Evolutionary conservation across 257 asterid species (phyloP).

Genomic region (Solanum chilense): DNA sequence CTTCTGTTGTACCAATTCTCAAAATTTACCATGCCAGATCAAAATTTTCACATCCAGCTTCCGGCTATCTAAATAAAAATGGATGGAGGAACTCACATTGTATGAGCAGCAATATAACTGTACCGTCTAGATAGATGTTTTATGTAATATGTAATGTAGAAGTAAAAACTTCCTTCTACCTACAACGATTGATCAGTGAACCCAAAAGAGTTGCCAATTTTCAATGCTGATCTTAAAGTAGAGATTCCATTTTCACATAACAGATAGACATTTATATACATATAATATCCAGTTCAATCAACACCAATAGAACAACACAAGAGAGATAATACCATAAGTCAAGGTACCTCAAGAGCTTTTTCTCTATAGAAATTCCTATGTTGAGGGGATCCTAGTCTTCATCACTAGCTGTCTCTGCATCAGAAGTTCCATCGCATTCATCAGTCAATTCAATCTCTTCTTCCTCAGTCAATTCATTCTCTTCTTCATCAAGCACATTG

Average conservation of each 20-base stretch:
- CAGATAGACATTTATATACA: not conserved
- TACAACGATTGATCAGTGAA: not conserved
- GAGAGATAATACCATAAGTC: not conserved
- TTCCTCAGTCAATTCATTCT: conserved; percentile 11
- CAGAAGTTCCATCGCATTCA: conserved; percentile 30
- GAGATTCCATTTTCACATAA: not conserved
- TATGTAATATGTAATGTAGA: not conserved
- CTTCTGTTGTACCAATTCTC: not conserved
- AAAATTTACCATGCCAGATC: not conserved
- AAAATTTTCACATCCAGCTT: not conserved
- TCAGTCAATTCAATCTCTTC: not conserved
- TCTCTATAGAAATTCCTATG: not conserved
- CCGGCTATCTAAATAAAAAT: not conserved
- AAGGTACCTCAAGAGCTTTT: not conserved
- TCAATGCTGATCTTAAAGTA: not conserved
- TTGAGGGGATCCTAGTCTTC: conserved; percentile 22
- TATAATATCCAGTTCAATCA: not conserved
- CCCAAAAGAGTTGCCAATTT: not conserved
- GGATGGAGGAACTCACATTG: not conserved
- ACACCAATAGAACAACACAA: not conserved
- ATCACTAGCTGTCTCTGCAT: conserved; percentile 29
- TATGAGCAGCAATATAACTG: not conserved
- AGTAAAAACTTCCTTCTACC: not conserved
- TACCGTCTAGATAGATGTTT: not conserved
- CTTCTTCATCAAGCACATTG: conserved; percentile 29